These are phyloP conservation scores for Sarocladium oryzae DNA, from an alignment of 2,329 filamentous ascomycete genomes.

Conservation along the genomic window DNA sequence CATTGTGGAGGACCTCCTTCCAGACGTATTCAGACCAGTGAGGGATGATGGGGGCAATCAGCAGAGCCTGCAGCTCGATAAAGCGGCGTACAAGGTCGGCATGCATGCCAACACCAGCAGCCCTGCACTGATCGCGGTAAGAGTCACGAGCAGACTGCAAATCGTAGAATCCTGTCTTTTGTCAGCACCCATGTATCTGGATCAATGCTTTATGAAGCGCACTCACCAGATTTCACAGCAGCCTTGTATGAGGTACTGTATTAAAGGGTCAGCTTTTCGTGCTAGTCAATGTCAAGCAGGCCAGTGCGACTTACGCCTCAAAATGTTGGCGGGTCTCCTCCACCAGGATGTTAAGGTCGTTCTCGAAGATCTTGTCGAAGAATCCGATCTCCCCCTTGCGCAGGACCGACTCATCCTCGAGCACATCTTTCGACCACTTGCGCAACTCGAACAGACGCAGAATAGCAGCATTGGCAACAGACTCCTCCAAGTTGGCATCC, in stretches of 20 bases:
- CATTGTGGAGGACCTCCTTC: constrained; percentile 80
- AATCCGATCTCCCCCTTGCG: constrained; percentile 72
- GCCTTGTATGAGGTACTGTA: constrained; percentile 62
- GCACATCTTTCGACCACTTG: constrained; percentile 87
- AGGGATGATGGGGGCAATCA: constrained; percentile 78
- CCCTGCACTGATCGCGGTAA: constrained; percentile 77
- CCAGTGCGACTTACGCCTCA: constrained; percentile 34
- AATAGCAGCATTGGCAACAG: constrained; percentile 86
- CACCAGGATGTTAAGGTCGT: constrained; percentile 85
- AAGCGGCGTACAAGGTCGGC: constrained; percentile 71
- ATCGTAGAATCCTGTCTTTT: constrained; percentile 10
- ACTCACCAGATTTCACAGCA: constrained; percentile 54
- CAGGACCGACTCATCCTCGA: constrained; percentile 61
- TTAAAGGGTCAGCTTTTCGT: background rate
- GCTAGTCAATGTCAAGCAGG: background rate
- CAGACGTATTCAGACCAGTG: constrained; percentile 95
- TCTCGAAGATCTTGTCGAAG: constrained; percentile 85
- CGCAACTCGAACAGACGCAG: constrained; percentile 74
- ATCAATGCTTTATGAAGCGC: background rate
- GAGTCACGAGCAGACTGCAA: constrained; percentile 54
- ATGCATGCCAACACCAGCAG: constrained; percentile 80
- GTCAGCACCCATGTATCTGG: background rate
- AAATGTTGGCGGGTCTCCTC: constrained; percentile 74
- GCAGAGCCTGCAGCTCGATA: constrained; percentile 77
- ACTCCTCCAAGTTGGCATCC: constrained; percentile 96